A percentile compares a stretch with the other conserved stretches of the same genome.
Conservation (phyloP, 2,329 filamentous ascomycete species). For the Leptodontidium sp. region DNA sequence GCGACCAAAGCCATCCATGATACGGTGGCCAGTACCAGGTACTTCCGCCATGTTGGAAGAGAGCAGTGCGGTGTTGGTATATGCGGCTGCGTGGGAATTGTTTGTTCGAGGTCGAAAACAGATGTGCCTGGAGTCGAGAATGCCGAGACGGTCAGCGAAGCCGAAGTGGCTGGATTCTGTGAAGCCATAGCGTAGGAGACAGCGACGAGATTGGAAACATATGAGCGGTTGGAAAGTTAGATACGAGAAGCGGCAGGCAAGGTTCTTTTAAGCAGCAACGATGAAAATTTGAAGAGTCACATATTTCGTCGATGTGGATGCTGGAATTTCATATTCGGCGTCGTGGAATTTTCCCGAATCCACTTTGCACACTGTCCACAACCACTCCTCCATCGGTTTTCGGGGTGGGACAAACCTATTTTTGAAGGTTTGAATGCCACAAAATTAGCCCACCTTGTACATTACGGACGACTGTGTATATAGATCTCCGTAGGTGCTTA, state of each 20-base stretch:
- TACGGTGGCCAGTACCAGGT: conserved; percentile 51
- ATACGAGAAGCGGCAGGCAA: too few species aligned
- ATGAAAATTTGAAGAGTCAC: not conserved
- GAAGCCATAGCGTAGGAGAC: not conserved
- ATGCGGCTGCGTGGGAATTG: not conserved
- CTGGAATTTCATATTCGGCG: not conserved
- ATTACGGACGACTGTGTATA: too few species aligned
- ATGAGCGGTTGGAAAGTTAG: too few species aligned
- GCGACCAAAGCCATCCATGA: conserved; percentile 53
- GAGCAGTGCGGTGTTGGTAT: not conserved
- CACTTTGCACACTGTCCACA: not conserved
- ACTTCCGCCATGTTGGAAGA: conserved; percentile 50
- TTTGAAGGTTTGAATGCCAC: too few species aligned
- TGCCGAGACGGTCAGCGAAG: not conserved
- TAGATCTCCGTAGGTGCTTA: too few species aligned
- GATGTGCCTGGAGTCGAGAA: not conserved
- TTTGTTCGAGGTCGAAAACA: not conserved
- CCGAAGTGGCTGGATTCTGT: not conserved
- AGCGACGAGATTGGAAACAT: not conserved
- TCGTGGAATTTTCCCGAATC: not conserved
- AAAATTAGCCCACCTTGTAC: too few species aligned
- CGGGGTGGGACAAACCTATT: too few species aligned
- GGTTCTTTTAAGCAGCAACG: not conserved
- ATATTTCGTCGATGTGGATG: not conserved
- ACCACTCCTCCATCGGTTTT: too few species aligned